A percentile compares a stretch with the other conserved stretches of the same genome.
These are phyloP conservation scores for Akanthomyces uredinophilus DNA, from an alignment of 2,329 filamentous ascomycete species.

Conservation along the genomic window DNA sequence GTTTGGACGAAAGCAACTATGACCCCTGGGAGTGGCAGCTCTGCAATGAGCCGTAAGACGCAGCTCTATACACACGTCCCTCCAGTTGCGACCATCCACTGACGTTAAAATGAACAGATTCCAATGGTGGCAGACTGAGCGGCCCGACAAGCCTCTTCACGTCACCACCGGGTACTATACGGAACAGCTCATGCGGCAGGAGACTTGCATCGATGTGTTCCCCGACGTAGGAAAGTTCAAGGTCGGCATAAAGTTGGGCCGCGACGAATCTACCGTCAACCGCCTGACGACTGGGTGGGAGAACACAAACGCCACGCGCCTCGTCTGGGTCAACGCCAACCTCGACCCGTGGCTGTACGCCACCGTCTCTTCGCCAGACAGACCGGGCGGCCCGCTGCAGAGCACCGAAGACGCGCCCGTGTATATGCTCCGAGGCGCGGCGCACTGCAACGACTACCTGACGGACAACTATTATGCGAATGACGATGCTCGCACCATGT, in stretches of 20 bases:
- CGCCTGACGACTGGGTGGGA: conserved; percentile 8
- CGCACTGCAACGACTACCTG: conserved; percentile 60
- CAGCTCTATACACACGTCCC: too few relatives aligned
- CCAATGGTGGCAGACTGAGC: not conserved
- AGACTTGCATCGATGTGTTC: not conserved
- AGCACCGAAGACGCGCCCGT: conserved; percentile 41
- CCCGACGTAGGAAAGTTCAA: not conserved
- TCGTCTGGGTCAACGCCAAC: conserved; percentile 12
- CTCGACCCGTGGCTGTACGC: conserved; percentile 11
- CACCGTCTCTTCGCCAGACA: not conserved
- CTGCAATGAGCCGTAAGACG: conserved; percentile 7
- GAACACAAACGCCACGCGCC: conserved; percentile 4
- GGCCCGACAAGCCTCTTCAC: not conserved
- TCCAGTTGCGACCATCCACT: not conserved
- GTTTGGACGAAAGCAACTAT: not conserved
- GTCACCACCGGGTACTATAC: not conserved
- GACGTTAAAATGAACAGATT: not conserved
- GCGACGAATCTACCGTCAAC: conserved; percentile 33
- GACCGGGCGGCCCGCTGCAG: conserved; percentile 27
- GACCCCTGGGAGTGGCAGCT: not conserved
- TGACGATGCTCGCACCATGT: conserved; percentile 50
- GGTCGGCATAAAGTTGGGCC: conserved; percentile 30
- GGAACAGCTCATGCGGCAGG: not conserved
- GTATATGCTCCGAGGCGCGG: conserved; percentile 32
- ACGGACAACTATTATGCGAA: conserved; percentile 57